Evolutionary conservation across 805 yeast species (phyloP), one percentile per base, ranked within the genome.

Genomic region (Suhomyces tanzawaensis): DNA sequence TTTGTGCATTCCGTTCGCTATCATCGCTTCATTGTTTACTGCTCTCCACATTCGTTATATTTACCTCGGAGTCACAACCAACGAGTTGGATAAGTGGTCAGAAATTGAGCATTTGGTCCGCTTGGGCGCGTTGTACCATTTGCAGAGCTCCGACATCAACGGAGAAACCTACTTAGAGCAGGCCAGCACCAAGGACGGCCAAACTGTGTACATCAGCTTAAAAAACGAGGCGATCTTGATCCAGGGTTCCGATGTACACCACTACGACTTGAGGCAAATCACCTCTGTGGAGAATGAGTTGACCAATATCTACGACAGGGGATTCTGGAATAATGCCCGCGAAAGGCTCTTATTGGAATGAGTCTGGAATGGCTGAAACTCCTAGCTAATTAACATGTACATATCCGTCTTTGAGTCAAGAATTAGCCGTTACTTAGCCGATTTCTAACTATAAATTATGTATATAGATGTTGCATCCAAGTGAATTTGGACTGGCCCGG

Each of bases 61-160:
- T 2, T 72, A 69, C 45, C 67, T 74, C 29, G 95, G 95, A 0
- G 80, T 80, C 55, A 84, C 93, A 9, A 82, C 90, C 3, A 83
- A 82, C 51, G 95, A 85, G 57, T 63, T 75, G 13, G 78, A 69
- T 35, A 85, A 85, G 52, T 85, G 95, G 95, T 74, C 64, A 14
- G 77, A 71, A 3, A 68, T 85, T 11, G 79, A 79, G 38, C 72
- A 74, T 34, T 64, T 78, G 40, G 53, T 47, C 7, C 12, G 31
- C 3, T 25, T 46, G 12, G 48, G 49, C 3, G 34, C 33, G 2
- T 37, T 47, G 33, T 47, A 38, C 36, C 29, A 19, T 7, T 12
- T 41, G 3, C 22, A 15, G 11, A 28, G 22, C n/a, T 24, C 15
- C 11, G 12, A 11, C 15, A 31, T 37, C 14, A 17, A 35, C 5